Evolutionary conservation across 495 filamentous ascomycete species (phyloP).

Genomic region (Podospora conica): DNA sequence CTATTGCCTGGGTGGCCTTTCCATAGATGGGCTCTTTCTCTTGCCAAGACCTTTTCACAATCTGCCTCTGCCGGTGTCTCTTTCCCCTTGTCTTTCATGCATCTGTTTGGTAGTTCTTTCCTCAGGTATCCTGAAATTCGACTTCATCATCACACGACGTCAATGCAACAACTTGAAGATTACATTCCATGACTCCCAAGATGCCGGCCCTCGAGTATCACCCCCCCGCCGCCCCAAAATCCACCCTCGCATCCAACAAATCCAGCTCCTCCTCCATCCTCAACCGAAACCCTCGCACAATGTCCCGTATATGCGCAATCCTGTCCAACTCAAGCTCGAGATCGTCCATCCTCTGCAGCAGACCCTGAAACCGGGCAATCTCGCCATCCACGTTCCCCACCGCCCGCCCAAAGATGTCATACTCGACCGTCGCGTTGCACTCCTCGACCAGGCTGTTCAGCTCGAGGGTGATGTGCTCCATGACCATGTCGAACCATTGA

Average conservation of each 20-base stretch:
- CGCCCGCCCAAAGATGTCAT: background rate
- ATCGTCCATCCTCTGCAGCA: background rate
- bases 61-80: background rate
- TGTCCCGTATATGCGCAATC: background rate
- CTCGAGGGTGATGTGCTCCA: background rate
- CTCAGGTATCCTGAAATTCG: too few species aligned
- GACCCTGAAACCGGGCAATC: background rate
- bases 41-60: background rate
- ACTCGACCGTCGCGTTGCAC: background rate
- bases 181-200: background rate
- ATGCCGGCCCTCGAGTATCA: too few species aligned
- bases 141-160: background rate
- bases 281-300: background rate
- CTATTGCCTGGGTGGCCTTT: too few species aligned
- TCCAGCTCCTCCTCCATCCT: background rate
- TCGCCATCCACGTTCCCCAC: background rate
- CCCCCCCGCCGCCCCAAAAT: too few species aligned
- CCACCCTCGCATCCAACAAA: too few species aligned
- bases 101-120: background rate
- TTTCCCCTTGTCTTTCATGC: background rate
- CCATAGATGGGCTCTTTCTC: too few species aligned
- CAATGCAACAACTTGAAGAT: background rate
- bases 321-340: background rate
- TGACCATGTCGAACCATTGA: background rate
- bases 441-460: background rate